Percentiles rank a stretch among this genome's conserved stretches.
Conservation (phyloP, 2,329 filamentous ascomycete genomes). For the Byssoonygena ceratinophila region DNA sequence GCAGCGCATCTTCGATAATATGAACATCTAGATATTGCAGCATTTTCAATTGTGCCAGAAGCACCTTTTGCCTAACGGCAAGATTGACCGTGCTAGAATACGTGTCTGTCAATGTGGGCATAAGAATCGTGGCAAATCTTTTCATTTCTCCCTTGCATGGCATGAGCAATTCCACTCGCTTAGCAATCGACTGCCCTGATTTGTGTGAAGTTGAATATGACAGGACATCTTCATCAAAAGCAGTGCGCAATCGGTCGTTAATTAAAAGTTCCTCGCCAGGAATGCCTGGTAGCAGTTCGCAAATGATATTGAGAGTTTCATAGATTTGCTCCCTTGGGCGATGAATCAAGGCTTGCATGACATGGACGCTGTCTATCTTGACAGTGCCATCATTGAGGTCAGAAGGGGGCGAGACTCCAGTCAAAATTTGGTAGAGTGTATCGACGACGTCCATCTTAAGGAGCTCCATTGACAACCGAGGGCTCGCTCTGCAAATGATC, state of each 20-base stretch:
- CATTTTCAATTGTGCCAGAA: constrained; percentile 96
- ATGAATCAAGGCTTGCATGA: constrained; percentile 97
- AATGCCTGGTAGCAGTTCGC: constrained; percentile 75
- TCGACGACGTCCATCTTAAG: constrained; percentile 96
- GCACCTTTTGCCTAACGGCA: constrained; percentile 84
- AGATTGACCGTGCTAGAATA: constrained; percentile 97
- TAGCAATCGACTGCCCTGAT: constrained; percentile 54
- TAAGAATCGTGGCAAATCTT: constrained; percentile 82
- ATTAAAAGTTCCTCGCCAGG: constrained; percentile 44
- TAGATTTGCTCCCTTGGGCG: constrained; percentile 91
- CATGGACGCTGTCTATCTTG: constrained; percentile 90
- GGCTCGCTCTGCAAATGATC: constrained; percentile 81
- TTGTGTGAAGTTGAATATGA: constrained; percentile 24
- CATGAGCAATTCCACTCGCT: constrained; percentile 68
- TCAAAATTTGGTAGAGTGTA: constrained; percentile 93
- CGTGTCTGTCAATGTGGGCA: constrained; percentile 89
- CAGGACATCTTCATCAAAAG: constrained; percentile 39
- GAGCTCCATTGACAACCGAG: constrained; percentile 73
- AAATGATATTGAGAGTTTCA: constrained; percentile 94
- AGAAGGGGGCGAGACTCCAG: constrained; percentile 80
- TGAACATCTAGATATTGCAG: constrained; percentile 80
- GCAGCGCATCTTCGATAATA: constrained; percentile 75
- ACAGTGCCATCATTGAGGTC: constrained; percentile 52
- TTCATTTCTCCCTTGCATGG: constrained; percentile 79
- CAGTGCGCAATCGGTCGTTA: constrained; percentile 38